Base-by-base conservation (phyloP, 1,284 basidiomycete genomes). In the Trametes versicolor region DNA sequence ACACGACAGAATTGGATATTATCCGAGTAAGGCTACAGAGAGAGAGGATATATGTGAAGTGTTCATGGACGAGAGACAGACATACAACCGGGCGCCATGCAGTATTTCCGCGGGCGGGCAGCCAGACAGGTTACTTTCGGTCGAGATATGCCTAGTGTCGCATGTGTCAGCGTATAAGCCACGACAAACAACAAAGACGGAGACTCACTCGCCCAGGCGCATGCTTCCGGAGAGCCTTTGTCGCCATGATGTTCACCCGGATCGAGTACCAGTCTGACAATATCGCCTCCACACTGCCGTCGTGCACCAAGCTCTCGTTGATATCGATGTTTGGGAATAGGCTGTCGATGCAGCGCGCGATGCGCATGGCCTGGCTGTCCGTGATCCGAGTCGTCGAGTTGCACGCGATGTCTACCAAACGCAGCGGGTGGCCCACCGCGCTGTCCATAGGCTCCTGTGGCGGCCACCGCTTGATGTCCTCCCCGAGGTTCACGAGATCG, bases 201-300 rank as follows among this genome's bases (percentile, higher is more conserved):
- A 9, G 29, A 54, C 52, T 6, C 52, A 54, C 52, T 37, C 37
- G 25, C 23, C 52, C 52, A 19, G 52, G 52, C n/a, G 51, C 36
- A 13, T 13, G 23, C 34, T 25, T 53, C 8, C 60, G 60, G 7
- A 54, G 34, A 7, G 52, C 57, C 48, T 60, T 66, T 34, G 53
- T 45, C 32, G 53, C 34, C 5, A 41, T 32, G 29, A 66, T 43
- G 21, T 61, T 54, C 45, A 62, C 48, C 64, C 64, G 62, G 2
- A 66, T 48, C 52, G 51, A n/a, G 52, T 66, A 66, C 64, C 64
- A 62, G 53, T 66, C 64, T 27, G 39, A 49, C 58, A 59, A 27
- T 8, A 63, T 36, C 41, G 54, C n/a, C 25, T 63, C 58, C 8
- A 55, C 49, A 9, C 60, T 60, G 34, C 37, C 53, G 32, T 62